Conservation (phyloP, 2,329 filamentous ascomycete genomes). For the Verticillium isaacii region DNA sequence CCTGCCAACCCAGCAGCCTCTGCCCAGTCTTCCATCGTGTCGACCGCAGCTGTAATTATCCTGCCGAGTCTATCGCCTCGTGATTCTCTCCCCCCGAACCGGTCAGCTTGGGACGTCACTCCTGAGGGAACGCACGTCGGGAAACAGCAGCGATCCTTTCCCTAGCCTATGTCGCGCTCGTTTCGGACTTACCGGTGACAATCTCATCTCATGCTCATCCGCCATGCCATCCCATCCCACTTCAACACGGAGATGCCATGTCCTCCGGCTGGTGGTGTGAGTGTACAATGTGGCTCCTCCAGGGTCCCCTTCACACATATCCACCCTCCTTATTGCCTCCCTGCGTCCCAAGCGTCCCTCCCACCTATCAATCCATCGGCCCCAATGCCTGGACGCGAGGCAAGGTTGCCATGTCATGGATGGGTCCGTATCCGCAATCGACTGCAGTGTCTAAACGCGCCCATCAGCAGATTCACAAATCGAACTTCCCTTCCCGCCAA, state of each 20-base stretch:
- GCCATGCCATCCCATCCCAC: background rate
- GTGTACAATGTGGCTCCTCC: background rate
- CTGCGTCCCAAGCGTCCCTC: background rate
- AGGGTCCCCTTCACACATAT: background rate
- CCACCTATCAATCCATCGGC: background rate
- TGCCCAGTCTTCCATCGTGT: background rate
- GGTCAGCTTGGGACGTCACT: background rate
- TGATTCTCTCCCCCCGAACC: background rate
- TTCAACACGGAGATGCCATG: background rate
- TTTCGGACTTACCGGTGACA: background rate
- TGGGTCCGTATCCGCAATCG: background rate
- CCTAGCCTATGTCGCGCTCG: background rate
- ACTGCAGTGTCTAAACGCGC: background rate
- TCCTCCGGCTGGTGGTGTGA: background rate
- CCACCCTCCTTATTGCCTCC: background rate
- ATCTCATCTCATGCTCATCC: too few relatives aligned
- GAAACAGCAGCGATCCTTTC: background rate
- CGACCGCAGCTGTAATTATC: background rate
- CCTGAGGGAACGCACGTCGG: background rate
- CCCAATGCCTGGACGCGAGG: background rate
- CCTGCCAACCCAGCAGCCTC: background rate
- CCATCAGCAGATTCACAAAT: background rate
- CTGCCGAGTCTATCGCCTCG: background rate
- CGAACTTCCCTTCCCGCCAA: background rate
- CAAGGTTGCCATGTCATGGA: background rate